Conservation (phyloP, 805 yeast species). For the Candida endomychidarum region DNA sequence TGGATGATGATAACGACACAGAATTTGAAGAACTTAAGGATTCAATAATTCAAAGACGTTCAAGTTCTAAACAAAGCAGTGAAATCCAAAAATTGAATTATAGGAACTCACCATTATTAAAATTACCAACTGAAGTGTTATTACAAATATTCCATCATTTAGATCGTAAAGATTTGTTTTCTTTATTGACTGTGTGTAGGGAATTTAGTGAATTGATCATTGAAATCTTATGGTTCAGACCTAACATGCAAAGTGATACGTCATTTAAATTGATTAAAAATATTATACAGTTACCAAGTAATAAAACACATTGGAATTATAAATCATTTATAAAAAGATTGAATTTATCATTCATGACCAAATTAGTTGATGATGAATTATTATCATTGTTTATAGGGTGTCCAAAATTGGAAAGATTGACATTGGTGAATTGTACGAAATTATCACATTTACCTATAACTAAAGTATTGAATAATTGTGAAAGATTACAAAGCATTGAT, state of each 20-base stretch:
- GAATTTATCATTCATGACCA: conserved; percentile 74
- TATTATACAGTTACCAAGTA: conserved; percentile 51
- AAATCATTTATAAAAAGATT: conserved; percentile 71
- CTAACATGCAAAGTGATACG: conserved; percentile 55
- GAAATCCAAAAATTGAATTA: conserved; percentile 24
- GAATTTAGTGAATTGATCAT: conserved; percentile 77
- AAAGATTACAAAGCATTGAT: conserved; percentile 79
- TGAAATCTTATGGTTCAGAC: conserved; percentile 86
- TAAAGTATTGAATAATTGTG: conserved; percentile 61
- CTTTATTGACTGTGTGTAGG: conserved; percentile 70
- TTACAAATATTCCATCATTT: conserved; percentile 65
- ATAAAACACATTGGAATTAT: conserved; percentile 62
- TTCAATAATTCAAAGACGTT: conserved; percentile 30
- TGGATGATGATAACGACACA: conserved; percentile 32
- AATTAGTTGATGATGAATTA: conserved; percentile 61
- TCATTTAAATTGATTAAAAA: conserved; percentile 53
- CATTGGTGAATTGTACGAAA: conserved; percentile 75
- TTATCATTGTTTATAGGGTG: conserved; percentile 65
- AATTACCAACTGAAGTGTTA: conserved; percentile 59
- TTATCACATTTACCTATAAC: conserved; percentile 63
- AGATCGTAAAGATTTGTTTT: conserved; percentile 59
- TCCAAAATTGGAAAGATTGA: conserved; percentile 76
- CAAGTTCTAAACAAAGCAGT: conserved; percentile 21
- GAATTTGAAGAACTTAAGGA: conserved; percentile 37
- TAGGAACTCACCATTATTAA: conserved; percentile 40